These are phyloP conservation scores for Scutellaria galericulata DNA, from an alignment of 257 asterid species.

Conservation along the genomic window DNA sequence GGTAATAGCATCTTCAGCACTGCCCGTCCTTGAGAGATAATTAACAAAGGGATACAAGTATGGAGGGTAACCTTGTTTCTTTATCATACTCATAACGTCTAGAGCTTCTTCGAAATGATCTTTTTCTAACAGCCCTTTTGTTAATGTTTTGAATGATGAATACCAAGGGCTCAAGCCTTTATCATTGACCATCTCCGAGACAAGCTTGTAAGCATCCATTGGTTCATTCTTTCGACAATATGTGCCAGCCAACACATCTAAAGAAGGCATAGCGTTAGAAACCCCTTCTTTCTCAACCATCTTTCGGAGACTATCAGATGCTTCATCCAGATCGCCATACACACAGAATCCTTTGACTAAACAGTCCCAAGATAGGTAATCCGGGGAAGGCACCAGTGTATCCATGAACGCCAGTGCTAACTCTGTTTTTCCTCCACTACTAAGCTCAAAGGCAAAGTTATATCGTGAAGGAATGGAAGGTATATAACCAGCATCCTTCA, in stretches of 20 bases:
- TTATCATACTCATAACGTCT: conserved; percentile 67
- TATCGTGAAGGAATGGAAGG: conserved; percentile 48
- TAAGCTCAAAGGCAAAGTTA: conserved; percentile 64
- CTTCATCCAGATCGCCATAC: conserved; percentile 64
- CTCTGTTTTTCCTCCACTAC: conserved; percentile 48
- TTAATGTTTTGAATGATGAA: conserved; percentile 63
- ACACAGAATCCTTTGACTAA: conserved; percentile 66
- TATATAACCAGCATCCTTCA: conserved; percentile 63
- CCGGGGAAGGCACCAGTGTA: conserved; percentile 42
- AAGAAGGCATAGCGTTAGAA: conserved; percentile 47
- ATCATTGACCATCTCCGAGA: conserved; percentile 56
- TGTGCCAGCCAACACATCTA: conserved; percentile 54
- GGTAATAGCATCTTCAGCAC: conserved; percentile 65
- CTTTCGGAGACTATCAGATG: conserved; percentile 47
- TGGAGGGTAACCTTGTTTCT: conserved; percentile 70
- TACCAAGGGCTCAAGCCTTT: conserved; percentile 57
- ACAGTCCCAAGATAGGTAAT: conserved; percentile 56
- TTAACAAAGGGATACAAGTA: conserved; percentile 56
- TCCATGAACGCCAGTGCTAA: conserved; percentile 55
- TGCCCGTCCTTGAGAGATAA: conserved; percentile 61
- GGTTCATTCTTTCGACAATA: conserved; percentile 64
- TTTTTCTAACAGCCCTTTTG: conserved; percentile 56
- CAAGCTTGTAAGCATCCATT: conserved; percentile 54
- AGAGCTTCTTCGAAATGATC: conserved; percentile 62
- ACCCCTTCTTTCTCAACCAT: conserved; percentile 62